Evolutionary conservation across 2,329 filamentous ascomycete species (phyloP).

Genomic region (Paecilomyces fulvus): DNA sequence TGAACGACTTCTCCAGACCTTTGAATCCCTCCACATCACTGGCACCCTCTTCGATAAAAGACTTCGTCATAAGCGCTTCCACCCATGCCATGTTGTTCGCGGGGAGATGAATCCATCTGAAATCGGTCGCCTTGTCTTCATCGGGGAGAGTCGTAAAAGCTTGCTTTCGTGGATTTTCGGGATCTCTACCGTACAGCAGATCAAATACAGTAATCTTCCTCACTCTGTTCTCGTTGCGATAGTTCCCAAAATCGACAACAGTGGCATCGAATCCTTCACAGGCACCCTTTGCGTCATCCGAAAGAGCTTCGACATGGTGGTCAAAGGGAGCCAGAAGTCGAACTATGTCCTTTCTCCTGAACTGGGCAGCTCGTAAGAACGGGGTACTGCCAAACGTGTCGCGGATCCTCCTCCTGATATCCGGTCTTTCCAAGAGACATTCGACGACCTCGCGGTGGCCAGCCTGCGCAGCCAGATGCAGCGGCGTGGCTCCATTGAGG

Average conservation of each 20-base stretch:
- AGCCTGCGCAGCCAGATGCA: constrained; percentile 33
- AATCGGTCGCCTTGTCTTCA: constrained; percentile 40
- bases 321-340: constrained; percentile 28
- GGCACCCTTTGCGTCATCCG: constrained; percentile 35
- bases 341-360: constrained; percentile 29
- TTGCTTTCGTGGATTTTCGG: constrained; percentile 37
- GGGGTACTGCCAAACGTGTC: constrained; percentile 35
- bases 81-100: constrained; percentile 52
- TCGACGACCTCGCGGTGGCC: constrained; percentile 30
- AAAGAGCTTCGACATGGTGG: constrained; percentile 27
- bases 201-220: constrained; percentile 43
- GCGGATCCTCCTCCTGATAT: constrained; percentile 22
- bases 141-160: constrained; percentile 39
- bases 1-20: constrained; percentile 52
- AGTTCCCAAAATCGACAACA: constrained; percentile 45
- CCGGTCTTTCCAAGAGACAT: constrained; percentile 23
- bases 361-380: constrained; percentile 32
- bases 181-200: constrained; percentile 44
- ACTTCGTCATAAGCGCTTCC: constrained; percentile 55
- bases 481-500: constrained; percentile 30
- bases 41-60: constrained; percentile 54
- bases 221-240: constrained; percentile 36
- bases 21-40: constrained; percentile 58
- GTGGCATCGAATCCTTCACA: constrained; percentile 45
- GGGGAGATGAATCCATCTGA: constrained; percentile 47